Evolutionary conservation across 371 early-diverging fungal species (phyloP), one percentile per base, ranked within the genome.

Genomic region (Apophysomyces elegans): DNA sequence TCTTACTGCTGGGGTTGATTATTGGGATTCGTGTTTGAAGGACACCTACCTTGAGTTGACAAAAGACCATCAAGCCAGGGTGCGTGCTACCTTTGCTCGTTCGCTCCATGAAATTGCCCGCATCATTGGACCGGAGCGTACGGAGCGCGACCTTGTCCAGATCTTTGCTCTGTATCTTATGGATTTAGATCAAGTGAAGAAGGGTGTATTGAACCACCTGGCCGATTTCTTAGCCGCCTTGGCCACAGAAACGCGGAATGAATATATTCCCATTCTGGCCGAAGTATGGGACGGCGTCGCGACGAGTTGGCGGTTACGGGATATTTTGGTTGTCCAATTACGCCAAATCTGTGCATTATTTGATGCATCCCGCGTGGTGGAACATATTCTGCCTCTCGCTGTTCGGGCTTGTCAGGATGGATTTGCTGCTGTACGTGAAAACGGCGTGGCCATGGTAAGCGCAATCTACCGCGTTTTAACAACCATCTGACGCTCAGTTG

Each of bases 141-240:
- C 85, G 0, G 83, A 83, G 58, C 75, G 81, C 0, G 85, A 85
- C 68, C 62, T 85, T 12, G 83, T 80, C 0, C 68, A 78, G 47
- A 83, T 81, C 0, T 85, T 85, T 66, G 78, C 85, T 0, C 65
- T 81, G 18, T 85, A 81, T 37, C 66, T 85, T 4, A 71, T 77
- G 69, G 85, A 83, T n/a, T 61, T 83, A 62, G 83, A 83, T 54
- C 78, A 81, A 37, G 83, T 85, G 63, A 81, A 80, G 37, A 76
- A 81, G 44, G 83, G 83, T 13, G 81, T 83, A 0, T 38, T 85
- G 45, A 79, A 79, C 13, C 83, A 83, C 61, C 61, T 81, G 37
- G 77, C 79, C 0, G 85, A 81, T 37, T 85, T 85, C 37, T 62
- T 85, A 45, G 66, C 71, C 1, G 68, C 73, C 7, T 67, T 85